A percentile compares a stretch with the other conserved stretches of the same genome.
Evolutionary conservation across 1,284 basidiomycete species (phyloP).

Genomic region (Tilletia indica): DNA sequence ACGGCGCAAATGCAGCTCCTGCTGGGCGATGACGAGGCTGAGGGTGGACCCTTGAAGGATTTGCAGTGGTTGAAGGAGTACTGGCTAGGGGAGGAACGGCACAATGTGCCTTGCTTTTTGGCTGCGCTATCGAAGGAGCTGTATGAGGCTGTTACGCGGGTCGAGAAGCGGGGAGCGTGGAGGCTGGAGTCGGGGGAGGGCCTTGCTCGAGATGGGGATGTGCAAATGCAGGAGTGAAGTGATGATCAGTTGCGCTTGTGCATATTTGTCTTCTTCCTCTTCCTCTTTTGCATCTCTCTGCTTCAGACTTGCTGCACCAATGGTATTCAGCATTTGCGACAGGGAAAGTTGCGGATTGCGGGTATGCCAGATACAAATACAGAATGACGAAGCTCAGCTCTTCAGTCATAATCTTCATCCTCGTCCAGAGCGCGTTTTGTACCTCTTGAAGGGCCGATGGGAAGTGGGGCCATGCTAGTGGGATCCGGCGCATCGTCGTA

Average conservation of each 20-base stretch:
- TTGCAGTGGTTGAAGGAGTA: conserved; percentile 49
- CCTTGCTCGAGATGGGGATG: neutral
- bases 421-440: conserved; percentile 50
- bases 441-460: conserved; percentile 25
- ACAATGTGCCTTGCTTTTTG: conserved; percentile 61
- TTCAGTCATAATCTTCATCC: conserved; percentile 53
- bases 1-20: conserved; percentile 37
- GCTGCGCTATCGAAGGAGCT: conserved; percentile 61
- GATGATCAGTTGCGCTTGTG: neutral
- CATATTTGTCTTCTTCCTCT: too few relatives aligned
- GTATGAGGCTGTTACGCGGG: conserved; percentile 47
- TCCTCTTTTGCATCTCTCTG: too few relatives aligned
- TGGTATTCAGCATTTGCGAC: too few relatives aligned
- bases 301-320: neutral
- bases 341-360: neutral
- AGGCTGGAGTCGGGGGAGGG: conserved; percentile 8
- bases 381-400: neutral
- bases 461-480: neutral
- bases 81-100: conserved; percentile 59
- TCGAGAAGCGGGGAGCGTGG: conserved; percentile 17
- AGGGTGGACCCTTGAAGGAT: neutral
- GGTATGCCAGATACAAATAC: neutral
- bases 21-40: conserved; percentile 14
- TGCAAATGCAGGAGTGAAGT: neutral
- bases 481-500: conserved; percentile 13